Base-by-base conservation (phyloP, 2,329 filamentous ascomycete genomes). In the Fusarium sp. region DNA sequence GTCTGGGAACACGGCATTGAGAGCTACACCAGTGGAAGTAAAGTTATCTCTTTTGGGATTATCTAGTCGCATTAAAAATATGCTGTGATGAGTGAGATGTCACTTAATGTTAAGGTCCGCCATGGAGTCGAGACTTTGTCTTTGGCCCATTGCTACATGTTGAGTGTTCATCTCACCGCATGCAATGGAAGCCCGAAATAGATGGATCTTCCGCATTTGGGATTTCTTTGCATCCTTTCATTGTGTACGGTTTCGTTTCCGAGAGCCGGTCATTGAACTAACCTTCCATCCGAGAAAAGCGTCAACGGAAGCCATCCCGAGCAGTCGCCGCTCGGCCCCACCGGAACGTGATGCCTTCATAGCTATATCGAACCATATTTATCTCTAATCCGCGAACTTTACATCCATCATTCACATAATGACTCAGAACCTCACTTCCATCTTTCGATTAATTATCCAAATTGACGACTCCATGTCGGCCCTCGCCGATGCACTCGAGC, bases 281-380 rank as follows among this genome's bases (percentile, higher is more conserved):
- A 27, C 7, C 27, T 27, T 27, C 27, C 27, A 27, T 6, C 27
- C 27, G 27, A 27, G 27, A 27, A 27, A 6, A 27, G 9, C 9
- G 39, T 11, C 18, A 25, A 29, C 65, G 65, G 65, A 62, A 64
- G 45, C n/a, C 39, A 31, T 68, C 25, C 65, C 65, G 65, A 64
- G 33, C 36, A 20, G 18, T 22, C 20, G 17, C 11, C 5, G 7
- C 14, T 29, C 20, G 25, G 45, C 45, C 39, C 57, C 65, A 69
- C 56, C 5, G 1, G 5, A 13, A 3, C 20, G 25, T 36, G 31
- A 49, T 18, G 27, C 12, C 10, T 63, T 33, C 22, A 20, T 29
- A 14, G 13, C 18, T 15, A 14, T 3, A 17, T 47, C 20, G 22
- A 15, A 39, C 8, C 33, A 53, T 39, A 7, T 4, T 6, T 3